Evolutionary conservation across 2,329 filamentous ascomycete genomes (phyloP), one percentile per base, ranked within the genome.

Genomic region (Paraconiothyrium brasiliense): DNA sequence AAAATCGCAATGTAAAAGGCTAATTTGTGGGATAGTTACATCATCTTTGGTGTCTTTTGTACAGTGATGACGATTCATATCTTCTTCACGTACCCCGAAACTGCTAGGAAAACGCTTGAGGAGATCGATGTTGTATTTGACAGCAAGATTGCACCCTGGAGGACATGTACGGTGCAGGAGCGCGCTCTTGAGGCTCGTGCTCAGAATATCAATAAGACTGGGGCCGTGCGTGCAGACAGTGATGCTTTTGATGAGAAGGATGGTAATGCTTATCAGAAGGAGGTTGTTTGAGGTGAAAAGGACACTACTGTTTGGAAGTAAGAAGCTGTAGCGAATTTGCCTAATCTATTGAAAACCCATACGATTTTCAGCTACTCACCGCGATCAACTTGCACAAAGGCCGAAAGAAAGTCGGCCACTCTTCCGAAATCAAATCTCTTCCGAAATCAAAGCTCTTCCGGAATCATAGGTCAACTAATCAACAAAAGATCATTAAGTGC

Each of bases 21-120:
- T 54, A 41, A 54, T 8, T 11, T 37, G 13, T 88, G 83, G 76
- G 83, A 83, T 62, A 77, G 84, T 13, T 85, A 84, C 71, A 81
- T 85, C 46, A 75, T 85, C 27, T 85, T 85, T 62, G 82, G 83
- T 0, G 67, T 75, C 6, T 72, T 61, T 11, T 54, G 51, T 22
- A 46, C 39, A 13, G 51, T 46, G 13, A 46, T 46, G 37, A 46
- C 51, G 4, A 13, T 54, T 14, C 51, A 54, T 3, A 44, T 54
- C 16, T 54, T 44, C 51, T 54, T 54, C 27, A 54, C 51, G 6
- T 54, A 54, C 22, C 51, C 51, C 37, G 51, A 54, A 22, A 54
- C 51, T 3, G 37, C 39, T 10, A 46, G 39, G 24, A 54, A 54
- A 14, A 54, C 51, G 8, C 24, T 54, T 20, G 51, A 54, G 20